phyloP scores from a whole-genome alignment of 2,329 filamentous ascomycete genomes.

The Cladorrhinum sp. region DNA sequence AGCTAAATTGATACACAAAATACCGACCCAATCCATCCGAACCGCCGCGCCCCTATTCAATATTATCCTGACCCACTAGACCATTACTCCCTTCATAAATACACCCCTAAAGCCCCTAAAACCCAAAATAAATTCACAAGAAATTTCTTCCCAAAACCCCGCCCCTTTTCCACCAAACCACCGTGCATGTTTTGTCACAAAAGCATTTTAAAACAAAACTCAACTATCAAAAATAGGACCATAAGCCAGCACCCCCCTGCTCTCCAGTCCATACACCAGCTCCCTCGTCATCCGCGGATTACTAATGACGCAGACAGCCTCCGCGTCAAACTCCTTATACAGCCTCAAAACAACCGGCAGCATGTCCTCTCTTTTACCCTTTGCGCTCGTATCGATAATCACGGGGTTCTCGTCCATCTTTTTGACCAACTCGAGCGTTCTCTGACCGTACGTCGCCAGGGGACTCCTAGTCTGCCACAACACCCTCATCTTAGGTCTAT shows the following conservation, averaged over 20 bases:
- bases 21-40: too few species aligned
- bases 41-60: too few species aligned
- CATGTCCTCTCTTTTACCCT: slow-evolving; percentile 32
- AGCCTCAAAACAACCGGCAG: slow-evolving; percentile 28
- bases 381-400: slow-evolving; percentile 33
- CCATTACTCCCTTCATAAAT: too few species aligned
- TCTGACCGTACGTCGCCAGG: slow-evolving; percentile 34
- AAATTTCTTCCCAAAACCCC: too few species aligned
- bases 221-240: slow-evolving; percentile 36
- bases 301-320: slow-evolving; percentile 37
- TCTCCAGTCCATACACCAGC: slow-evolving; percentile 33
- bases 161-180: too few species aligned
- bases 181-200: too few species aligned
- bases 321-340: slow-evolving; percentile 29
- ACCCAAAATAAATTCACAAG: too few species aligned
- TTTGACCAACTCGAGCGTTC: slow-evolving; percentile 29
- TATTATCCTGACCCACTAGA: too few species aligned
- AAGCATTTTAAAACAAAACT: too few species aligned
- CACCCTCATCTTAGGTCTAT: slow-evolving; percentile 31
- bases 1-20: too few species aligned
- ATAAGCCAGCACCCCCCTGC: slow-evolving; percentile 33
- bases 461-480: slow-evolving; percentile 37
- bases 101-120: too few species aligned
- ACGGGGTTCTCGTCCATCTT: slow-evolving; percentile 32
- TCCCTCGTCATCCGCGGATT: slow-evolving; percentile 33